Evolutionary conservation across 441 rosid species (phyloP).

Genomic region (Arabidopsis lyrata): DNA sequence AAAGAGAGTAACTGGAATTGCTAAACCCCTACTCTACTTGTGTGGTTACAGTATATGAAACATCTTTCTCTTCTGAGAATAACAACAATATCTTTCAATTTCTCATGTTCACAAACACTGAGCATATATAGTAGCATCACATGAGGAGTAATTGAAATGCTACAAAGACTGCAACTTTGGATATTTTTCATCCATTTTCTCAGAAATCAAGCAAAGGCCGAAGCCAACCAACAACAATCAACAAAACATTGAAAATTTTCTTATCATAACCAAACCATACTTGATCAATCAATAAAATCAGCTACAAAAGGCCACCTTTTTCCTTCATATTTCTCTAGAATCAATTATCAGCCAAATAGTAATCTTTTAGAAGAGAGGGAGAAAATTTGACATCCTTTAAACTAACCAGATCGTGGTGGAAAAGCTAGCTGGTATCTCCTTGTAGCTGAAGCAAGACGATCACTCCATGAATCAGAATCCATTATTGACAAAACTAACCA

Average conservation of each 20-base stretch:
- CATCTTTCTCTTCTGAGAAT: not conserved
- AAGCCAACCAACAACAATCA: not conserved
- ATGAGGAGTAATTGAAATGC: slow-evolving; percentile 6
- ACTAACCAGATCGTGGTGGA: slow-evolving; percentile 77
- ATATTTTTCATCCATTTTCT: slow-evolving; percentile 15
- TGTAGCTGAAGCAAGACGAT: slow-evolving; percentile 83
- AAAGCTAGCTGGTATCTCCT: slow-evolving; percentile 82
- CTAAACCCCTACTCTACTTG: slow-evolving; percentile 21
- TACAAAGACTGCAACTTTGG: slow-evolving; percentile 8
- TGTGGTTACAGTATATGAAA: slow-evolving; percentile 2
- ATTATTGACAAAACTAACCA: slow-evolving; percentile 48
- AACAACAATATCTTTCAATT: not conserved
- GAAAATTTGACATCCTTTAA: not conserved
- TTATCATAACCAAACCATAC: not conserved
- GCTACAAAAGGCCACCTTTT: not conserved
- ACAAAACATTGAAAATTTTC: not conserved
- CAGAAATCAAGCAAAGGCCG: slow-evolving; percentile 22
- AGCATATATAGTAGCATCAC: slow-evolving; percentile 8
- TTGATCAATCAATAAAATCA: slow-evolving; percentile 7
- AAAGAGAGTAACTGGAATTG: not conserved
- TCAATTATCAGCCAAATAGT: not conserved
- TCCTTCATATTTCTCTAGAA: slow-evolving; percentile 8
- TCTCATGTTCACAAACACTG: not conserved
- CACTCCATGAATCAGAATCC: slow-evolving; percentile 96
- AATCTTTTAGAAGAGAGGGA: not conserved